Evolutionary conservation across 202 grass and related monocot genomes (phyloP).

Genomic region (Schoenoplectus tabernaemontani): DNA sequence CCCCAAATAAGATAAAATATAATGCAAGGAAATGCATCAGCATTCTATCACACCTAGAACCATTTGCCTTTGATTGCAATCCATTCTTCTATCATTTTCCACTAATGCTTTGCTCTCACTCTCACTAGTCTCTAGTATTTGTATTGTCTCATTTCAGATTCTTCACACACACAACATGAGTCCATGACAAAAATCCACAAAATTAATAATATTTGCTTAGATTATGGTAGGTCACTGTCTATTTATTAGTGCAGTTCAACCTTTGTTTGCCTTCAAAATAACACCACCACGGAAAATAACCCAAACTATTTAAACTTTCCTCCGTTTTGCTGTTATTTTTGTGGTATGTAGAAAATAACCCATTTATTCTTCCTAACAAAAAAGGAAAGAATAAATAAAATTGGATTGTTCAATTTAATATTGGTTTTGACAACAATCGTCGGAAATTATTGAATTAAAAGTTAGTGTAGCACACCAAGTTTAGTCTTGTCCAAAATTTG

Average conservation of each 20-base stretch:
- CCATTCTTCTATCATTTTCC: slow-evolving; percentile 23
- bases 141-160: slow-evolving; percentile 1
- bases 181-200: slow-evolving; percentile 1
- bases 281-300: background rate
- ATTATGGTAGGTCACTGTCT: slow-evolving; percentile 13
- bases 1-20: background rate
- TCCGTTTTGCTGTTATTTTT: background rate
- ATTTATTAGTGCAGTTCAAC: background rate
- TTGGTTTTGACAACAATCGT: background rate
- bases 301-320: background rate
- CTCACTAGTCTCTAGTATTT: background rate
- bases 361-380: background rate
- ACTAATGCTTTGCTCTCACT: slow-evolving; percentile 21
- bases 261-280: slow-evolving; percentile 6
- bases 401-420: background rate
- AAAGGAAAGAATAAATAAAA: too few relatives aligned
- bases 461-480: background rate
- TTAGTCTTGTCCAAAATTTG: background rate
- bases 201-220: slow-evolving; percentile 5
- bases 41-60: slow-evolving; percentile 1
- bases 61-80: slow-evolving; percentile 28
- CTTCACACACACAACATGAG: background rate
- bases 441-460: background rate
- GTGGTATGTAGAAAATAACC: background rate
- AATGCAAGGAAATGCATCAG: background rate